These are phyloP conservation scores for Cryptosporidium baileyi DNA, from an alignment of 169 alveolate genomes.

Conservation along the genomic window DNA sequence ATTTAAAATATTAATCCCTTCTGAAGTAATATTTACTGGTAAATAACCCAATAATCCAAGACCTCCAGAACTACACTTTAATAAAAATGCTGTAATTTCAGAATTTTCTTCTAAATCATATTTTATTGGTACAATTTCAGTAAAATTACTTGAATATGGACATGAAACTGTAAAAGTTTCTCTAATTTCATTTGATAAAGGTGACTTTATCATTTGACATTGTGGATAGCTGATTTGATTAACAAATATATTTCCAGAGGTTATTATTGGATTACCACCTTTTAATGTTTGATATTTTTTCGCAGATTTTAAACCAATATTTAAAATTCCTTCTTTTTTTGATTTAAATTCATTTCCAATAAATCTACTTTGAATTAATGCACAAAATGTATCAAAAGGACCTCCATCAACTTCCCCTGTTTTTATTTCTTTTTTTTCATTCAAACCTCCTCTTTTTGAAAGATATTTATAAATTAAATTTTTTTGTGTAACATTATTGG, in stretches of 20 bases:
- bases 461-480: conserved; percentile 8
- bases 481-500: not conserved
- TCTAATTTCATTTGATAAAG: conserved; percentile 27
- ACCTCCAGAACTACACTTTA: conserved; percentile 41
- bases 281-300: not conserved
- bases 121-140: conserved; percentile 9
- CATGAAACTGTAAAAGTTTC: conserved; percentile 38
- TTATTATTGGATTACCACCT: conserved; percentile 32
- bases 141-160: conserved; percentile 34
- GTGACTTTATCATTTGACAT: conserved; percentile 61
- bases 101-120: not conserved
- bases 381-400: conserved; percentile 51
- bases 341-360: not conserved
- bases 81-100: conserved; percentile 19
- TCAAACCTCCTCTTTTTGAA: not conserved
- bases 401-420: conserved; percentile 9
- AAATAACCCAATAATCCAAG: conserved; percentile 10
- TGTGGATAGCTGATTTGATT: conserved; percentile 54
- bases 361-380: conserved; percentile 7
- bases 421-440: not conserved
- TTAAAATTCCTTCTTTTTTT: conserved; percentile 38
- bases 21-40: conserved; percentile 12
- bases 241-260: conserved; percentile 12
- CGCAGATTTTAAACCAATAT: conserved; percentile 29
- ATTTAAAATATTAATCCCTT: not conserved